Percentiles rank a stretch among this genome's conserved stretches.
phyloP scores from a whole-genome alignment of 1,284 basidiomycete genomes.

The Phellinidium pouzarii region DNA sequence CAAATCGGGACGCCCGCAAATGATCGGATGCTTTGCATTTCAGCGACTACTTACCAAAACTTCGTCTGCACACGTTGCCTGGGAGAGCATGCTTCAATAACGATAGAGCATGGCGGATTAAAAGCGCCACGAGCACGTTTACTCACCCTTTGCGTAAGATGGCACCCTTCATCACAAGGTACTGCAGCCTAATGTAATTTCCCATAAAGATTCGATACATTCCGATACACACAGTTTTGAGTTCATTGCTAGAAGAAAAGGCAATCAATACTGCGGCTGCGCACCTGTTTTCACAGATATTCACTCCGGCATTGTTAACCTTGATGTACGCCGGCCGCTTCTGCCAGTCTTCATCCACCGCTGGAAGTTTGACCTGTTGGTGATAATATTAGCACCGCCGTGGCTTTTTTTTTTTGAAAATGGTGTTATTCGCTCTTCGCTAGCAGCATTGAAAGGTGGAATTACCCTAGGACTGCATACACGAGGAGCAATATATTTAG shows the following conservation, averaged over 20 bases:
- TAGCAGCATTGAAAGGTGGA: too few species aligned
- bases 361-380: conserved; percentile 70
- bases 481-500: conserved; percentile 8
- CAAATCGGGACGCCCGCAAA: conserved; percentile 19
- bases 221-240: not conserved
- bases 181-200: conserved; percentile 52
- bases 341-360: conserved; percentile 69
- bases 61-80: conserved; percentile 73
- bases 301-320: conserved; percentile 63
- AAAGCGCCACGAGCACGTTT: conserved; percentile 19
- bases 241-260: conserved; percentile 1
- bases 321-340: conserved; percentile 78
- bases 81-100: conserved; percentile 4
- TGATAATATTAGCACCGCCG: not conserved
- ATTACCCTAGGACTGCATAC: conserved; percentile 8
- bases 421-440: not conserved
- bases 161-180: conserved; percentile 75
- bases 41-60: conserved; percentile 51
- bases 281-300: conserved; percentile 78
- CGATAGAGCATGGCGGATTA: conserved; percentile 9
- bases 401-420: not conserved
- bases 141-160: conserved; percentile 73
- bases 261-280: conserved; percentile 17
- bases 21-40: conserved; percentile 14
- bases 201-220: conserved; percentile 1